Base-by-base conservation (phyloP, 495 filamentous ascomycete genomes). In the Penicillium nucicola region DNA sequence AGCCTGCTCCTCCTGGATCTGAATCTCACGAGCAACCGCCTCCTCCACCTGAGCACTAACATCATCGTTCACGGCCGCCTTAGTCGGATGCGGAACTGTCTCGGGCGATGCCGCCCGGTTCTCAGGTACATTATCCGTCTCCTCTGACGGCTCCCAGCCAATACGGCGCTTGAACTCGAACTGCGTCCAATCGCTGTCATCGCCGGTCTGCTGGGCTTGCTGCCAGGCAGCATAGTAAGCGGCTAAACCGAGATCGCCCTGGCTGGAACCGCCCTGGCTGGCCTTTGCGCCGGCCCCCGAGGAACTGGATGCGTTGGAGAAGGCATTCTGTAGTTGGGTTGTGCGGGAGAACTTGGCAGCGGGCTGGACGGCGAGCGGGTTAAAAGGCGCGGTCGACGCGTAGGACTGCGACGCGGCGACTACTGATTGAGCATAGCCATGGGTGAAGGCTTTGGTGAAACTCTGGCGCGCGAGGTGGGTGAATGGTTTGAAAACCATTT, bases 371-470 rank as follows among this genome's bases (percentile, higher is more conserved):
- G 72, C 68, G 57, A 85, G 68, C 14, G 68, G 65, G 54, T 77
- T 77, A 50, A 85, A 67, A 42, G 83, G 77, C 44, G 79, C 77
- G 36, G 82, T 86, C 39, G 90, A 90, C 65, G 90, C 83, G 77
- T 90, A 88, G 68, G 86, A 85, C 62, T 97, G 92, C 41, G 90
- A 89, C 48, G 89, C 92, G 55, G 93, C 93, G 70, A 97, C 92
- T 74, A 98, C 85, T 56, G 92, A 95, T 68, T 97, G 92, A 68
- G 90, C 89, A 79, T 95, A 97, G 72, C 92, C 92, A 81, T 96
- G 90, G 66, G 90, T 92, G 69, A 97, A 86, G 69, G 90, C 87
- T 80, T 97, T 97, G 58, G 88, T 82, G 66, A 96, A 86, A 84
- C 88, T 92, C 77, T 92, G 89, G 74, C 95, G 93, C 82, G 95